Base-by-base conservation (phyloP, 306 rosid genomes). In the Glycine tomentella region DNA sequence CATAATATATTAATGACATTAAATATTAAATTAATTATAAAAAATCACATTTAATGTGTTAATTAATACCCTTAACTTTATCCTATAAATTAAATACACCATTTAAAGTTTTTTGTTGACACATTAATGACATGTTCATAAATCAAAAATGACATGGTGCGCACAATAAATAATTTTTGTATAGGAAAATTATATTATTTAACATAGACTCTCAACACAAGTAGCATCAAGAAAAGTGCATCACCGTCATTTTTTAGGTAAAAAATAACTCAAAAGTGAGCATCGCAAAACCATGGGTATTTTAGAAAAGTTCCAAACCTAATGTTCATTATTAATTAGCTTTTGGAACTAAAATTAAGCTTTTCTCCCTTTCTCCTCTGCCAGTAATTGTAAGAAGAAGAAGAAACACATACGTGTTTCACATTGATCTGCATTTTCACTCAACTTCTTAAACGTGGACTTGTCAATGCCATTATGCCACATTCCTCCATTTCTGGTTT, bases 381-480 rank as follows among this genome's bases (percentile, higher is more conserved):
- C 44, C 2, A 49, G 44, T 13, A 69, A 59, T 50, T 46, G 38
- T 4, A 75, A 62, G n/a, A 76, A 61, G 31, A 25, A 25, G 0
- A 34, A 11, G 69, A 63, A 11, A 4, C 42, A 72, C 31, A 6
- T 51, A 15, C 50, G 40, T 6, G 4, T 5, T 36, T 20, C 62
- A 49, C 53, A 55, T 69, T 71, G 20, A 66, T 81, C 25, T 65
- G 81, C 76, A 57, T 75, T 69, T 42, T 58, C 62, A 62, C 82
- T 56, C 7, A 52, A 52, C 8, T 52, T 52, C 16, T 62, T n/a
- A 3, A 1, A 31, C 2, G 14, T 62, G 7, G 12, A 14, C 3
- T 9, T 58, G 44, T 64, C 80, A 71, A 33, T 75, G 79, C n/a
- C n/a, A n/a, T n/a, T n/a, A n/a, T n/a, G n/a, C 82, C 67, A 52